phyloP scores from a whole-genome alignment of 768 basidiomycete genomes.

The Boletus rubescentipes region DNA sequence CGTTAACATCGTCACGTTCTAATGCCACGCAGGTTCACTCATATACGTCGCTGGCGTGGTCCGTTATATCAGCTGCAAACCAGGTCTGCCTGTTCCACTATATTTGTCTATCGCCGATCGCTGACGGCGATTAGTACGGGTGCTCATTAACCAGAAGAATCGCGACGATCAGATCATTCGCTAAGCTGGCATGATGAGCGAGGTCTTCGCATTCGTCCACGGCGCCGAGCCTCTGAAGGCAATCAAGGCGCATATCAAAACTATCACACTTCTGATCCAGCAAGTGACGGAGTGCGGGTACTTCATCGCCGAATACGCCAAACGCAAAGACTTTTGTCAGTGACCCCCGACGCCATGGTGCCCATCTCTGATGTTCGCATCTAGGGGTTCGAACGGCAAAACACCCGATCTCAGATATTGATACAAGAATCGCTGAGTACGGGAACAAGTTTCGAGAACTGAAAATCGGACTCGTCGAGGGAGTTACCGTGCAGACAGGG shows the following conservation, averaged over 20 bases:
- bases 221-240: background rate
- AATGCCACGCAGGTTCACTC: constrained; percentile 1
- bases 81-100: background rate
- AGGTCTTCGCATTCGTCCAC: background rate
- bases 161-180: background rate
- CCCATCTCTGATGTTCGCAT: no score
- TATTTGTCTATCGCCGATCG: background rate
- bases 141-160: background rate
- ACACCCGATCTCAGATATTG: no score
- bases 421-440: no score
- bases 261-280: background rate
- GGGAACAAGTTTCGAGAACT: no score
- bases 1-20: background rate
- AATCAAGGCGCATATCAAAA: background rate
- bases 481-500: no score
- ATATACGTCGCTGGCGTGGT: constrained; percentile 3
- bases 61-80: background rate
- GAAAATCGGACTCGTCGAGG: no score
- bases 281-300: constrained; percentile 1
- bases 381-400: no score
- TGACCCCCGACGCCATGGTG: no score
- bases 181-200: background rate
- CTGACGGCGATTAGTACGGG: background rate
- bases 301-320: background rate
- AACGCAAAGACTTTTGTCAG: background rate